Conservation (phyloP, 768 basidiomycete species). For the Mycena capillaripes region DNA sequence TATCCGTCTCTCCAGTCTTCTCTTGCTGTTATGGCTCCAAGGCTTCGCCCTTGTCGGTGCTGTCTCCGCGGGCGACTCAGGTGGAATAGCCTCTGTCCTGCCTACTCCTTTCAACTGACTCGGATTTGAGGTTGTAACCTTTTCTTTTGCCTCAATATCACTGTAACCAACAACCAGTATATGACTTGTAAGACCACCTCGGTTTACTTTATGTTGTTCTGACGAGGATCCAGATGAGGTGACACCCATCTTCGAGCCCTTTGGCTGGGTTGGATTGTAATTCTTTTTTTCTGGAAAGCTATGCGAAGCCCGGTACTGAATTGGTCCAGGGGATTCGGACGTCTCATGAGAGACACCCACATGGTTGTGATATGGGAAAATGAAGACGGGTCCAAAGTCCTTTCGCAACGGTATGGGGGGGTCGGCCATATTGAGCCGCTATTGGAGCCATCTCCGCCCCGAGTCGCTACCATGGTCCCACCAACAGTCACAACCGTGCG, state of each 20-base stretch:
- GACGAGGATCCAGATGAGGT: constrained; percentile 22
- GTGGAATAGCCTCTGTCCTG: background rate
- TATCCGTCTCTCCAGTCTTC: constrained; percentile 18
- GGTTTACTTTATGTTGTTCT: background rate
- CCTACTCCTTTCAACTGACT: background rate
- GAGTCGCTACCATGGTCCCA: constrained; percentile 57
- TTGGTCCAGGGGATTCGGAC: constrained; percentile 62
- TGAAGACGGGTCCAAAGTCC: constrained; percentile 64
- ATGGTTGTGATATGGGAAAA: constrained; percentile 71
- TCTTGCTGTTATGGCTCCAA: constrained; percentile 32
- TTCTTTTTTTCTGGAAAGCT: constrained; percentile 15
- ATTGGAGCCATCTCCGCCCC: constrained; percentile 57
- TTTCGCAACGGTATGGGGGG: constrained; percentile 73
- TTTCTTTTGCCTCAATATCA: constrained; percentile 35
- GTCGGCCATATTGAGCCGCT: constrained; percentile 62
- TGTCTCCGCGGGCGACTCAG: constrained; percentile 18
- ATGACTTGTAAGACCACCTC: constrained; percentile 27
- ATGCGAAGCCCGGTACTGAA: constrained; percentile 10
- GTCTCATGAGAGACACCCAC: constrained; percentile 60
- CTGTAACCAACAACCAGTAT: constrained; percentile 15
- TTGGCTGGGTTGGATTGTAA: constrained; percentile 72
- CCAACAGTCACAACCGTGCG: constrained; percentile 48
- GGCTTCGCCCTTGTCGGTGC: constrained; percentile 16
- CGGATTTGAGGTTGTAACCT: constrained; percentile 29
- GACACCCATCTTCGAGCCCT: constrained; percentile 40